Percentiles rank a stretch among this genome's conserved stretches.
phyloP scores from a whole-genome alignment of 495 filamentous ascomycete genomes.

The Penicillium salamii region DNA sequence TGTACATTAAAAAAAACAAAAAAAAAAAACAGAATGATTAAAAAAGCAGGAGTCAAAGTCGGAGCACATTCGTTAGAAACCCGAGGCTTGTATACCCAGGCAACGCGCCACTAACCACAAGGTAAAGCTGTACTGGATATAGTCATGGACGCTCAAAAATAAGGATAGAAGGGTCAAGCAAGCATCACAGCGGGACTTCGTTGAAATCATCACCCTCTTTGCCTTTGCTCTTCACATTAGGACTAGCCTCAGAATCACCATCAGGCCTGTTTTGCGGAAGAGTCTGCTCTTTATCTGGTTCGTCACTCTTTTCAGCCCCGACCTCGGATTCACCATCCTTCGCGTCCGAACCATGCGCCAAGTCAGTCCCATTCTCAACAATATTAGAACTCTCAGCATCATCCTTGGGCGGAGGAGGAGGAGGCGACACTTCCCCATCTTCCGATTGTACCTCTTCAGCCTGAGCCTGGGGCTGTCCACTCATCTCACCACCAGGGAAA shows the following conservation, averaged over 20 bases:
- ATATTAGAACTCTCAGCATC: constrained; percentile 15
- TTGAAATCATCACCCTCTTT: constrained; percentile 43
- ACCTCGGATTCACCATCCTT: constrained; percentile 8
- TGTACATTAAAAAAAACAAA: constrained; percentile 21
- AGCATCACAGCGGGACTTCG: constrained; percentile 37
- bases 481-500: constrained; percentile 41
- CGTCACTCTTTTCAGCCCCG: constrained; percentile 10
- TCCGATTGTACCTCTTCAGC: constrained; percentile 28
- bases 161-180: constrained; percentile 2
- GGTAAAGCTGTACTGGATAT: constrained; percentile 22
- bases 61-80: constrained; percentile 15
- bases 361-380: constrained; percentile 20
- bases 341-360: constrained; percentile 5
- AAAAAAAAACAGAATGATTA: constrained; percentile 8
- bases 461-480: constrained; percentile 28
- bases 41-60: not conserved
- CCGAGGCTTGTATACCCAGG: constrained; percentile 1
- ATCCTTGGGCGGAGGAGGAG: constrained; percentile 41
- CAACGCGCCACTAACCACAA: constrained; percentile 9
- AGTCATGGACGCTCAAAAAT: constrained; percentile 14
- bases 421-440: constrained; percentile 25
- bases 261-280: constrained; percentile 26
- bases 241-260: constrained; percentile 16
- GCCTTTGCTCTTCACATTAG: constrained; percentile 24
- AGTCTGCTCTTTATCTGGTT: constrained; percentile 15